Conservation (phyloP, 805 yeast genomes). For the Schizosaccharomyces osmophilus region DNA sequence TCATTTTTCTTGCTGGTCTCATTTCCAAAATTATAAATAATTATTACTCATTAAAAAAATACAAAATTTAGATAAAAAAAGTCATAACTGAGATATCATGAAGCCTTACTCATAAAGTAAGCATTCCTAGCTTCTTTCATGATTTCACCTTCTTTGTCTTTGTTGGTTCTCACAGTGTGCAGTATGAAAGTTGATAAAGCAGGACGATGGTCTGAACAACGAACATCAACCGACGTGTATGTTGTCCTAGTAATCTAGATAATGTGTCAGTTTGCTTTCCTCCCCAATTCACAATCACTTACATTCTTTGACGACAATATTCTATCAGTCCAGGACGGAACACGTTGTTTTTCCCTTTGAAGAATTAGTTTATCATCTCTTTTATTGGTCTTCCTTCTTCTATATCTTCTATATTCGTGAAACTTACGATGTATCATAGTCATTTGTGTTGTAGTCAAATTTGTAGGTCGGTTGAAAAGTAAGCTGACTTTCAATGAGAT, state of each 20-base stretch:
- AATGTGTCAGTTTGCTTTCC: not conserved
- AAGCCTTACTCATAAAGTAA: not conserved
- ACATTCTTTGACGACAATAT: not conserved
- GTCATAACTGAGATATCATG: no score
- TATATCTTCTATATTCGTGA: not conserved
- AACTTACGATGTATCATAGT: not conserved
- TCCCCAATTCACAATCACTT: not conserved
- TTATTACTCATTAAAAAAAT: no score
- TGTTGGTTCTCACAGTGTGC: not conserved
- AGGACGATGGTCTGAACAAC: not conserved
- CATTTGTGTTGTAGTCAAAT: conserved; percentile 2
- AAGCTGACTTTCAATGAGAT: conserved; percentile 4
- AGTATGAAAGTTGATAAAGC: not conserved
- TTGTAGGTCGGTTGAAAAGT: conserved; percentile 7
- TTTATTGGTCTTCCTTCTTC: no score
- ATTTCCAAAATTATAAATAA: no score
- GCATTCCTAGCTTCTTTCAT: not conserved
- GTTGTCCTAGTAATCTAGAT: not conserved
- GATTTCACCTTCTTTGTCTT: not conserved
- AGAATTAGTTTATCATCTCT: not conserved
- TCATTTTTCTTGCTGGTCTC: no score
- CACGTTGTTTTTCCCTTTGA: not conserved
- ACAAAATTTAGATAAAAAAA: no score
- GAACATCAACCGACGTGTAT: not conserved
- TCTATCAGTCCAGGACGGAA: not conserved